These are phyloP conservation scores for Exophiala mesophila DNA, from an alignment of 2,329 filamentous ascomycete species.

Conservation along the genomic window DNA sequence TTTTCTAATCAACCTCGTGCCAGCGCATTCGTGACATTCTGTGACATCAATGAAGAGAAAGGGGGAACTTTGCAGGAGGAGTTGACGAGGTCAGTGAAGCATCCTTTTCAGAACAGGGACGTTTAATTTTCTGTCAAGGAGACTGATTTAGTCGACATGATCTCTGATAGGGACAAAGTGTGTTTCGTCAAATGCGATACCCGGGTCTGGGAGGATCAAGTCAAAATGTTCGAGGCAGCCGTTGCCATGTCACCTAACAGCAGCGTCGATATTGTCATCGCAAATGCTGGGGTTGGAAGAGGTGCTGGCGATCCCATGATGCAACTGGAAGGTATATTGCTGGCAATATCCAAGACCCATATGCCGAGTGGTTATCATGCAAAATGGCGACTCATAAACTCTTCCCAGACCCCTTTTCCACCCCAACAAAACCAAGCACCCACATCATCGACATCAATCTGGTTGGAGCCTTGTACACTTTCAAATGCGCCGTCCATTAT, in stretches of 20 bases:
- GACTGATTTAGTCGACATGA: neutral
- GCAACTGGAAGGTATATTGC: constrained; percentile 10
- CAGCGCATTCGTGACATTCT: constrained; percentile 39
- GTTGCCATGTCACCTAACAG: constrained; percentile 34
- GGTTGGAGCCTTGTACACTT: constrained; percentile 38
- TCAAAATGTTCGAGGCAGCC: constrained; percentile 39
- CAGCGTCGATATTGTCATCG: constrained; percentile 45
- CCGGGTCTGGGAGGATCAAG: constrained; percentile 39
- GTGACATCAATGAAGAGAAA: constrained; percentile 20
- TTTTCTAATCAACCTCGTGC: neutral
- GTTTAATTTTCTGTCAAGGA: neutral
- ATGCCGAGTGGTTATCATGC: constrained; percentile 29
- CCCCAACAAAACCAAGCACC: constrained; percentile 25
- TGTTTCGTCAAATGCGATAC: no score
- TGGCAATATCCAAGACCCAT: neutral
- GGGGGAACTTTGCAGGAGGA: constrained; percentile 8
- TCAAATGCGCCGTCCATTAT: constrained; percentile 45
- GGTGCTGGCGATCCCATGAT: constrained; percentile 12
- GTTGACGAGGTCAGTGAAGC: constrained; percentile 8
- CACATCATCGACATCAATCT: constrained; percentile 24
- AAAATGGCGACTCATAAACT: constrained; percentile 38
- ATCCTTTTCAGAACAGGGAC: no score
- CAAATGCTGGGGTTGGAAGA: constrained; percentile 43
- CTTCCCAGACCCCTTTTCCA: constrained; percentile 40
- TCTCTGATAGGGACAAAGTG: neutral